A percentile compares a stretch with the other conserved stretches of the same genome.
Conservation (phyloP, 352 stramenopile species). For the Blastocystis hominis region DNA sequence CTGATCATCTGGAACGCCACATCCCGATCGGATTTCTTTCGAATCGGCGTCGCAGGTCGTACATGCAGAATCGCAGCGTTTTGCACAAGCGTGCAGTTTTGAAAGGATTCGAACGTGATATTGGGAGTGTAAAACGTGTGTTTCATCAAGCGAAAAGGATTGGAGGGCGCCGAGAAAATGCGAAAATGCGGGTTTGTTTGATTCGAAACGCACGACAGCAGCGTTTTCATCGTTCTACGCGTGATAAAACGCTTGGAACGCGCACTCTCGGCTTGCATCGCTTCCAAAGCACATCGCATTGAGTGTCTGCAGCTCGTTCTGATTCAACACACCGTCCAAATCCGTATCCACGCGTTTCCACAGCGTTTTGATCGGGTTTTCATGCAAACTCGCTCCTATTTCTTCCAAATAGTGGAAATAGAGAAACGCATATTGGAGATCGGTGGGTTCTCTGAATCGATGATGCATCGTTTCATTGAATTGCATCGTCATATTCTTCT, state of each 20-base stretch:
- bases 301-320: constrained; percentile 78
- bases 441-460: constrained; percentile 77
- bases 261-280: background rate
- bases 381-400: constrained; percentile 68
- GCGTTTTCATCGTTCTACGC: background rate
- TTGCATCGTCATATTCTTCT: constrained; percentile 66
- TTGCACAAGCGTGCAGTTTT: background rate
- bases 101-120: background rate
- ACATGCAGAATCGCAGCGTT: background rate
- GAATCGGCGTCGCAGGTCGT: background rate
- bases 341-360: constrained; percentile 79
- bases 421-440: constrained; percentile 87
- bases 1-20: constrained; percentile 89
- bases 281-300: constrained; percentile 67
- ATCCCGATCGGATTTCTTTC: constrained; percentile 65
- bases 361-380: constrained; percentile 66
- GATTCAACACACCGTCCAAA: constrained; percentile 74
- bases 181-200: background rate
- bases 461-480: constrained; percentile 73
- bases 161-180: background rate
- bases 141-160: background rate
- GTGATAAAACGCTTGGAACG: background rate
- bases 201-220: background rate
- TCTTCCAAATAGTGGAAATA: constrained; percentile 87
- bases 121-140: background rate